Base-by-base conservation (phyloP, 495 filamentous ascomycete genomes). In the Cenococcum geophilum region DNA sequence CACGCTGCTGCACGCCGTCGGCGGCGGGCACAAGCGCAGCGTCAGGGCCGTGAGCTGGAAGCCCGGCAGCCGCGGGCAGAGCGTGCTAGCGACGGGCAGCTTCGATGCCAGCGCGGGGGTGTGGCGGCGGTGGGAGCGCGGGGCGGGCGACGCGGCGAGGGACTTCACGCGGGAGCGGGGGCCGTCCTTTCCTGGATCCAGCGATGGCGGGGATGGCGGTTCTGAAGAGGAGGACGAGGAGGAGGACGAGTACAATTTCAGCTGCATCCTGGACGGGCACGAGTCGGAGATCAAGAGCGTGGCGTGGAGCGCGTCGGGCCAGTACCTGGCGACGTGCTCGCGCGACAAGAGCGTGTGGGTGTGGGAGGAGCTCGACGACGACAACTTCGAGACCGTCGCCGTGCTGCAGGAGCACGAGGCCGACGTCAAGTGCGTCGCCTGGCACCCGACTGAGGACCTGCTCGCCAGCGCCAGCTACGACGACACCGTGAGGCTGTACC, bases 281-380 rank as follows among this genome's bases (percentile, higher is more conserved):
- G 92, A 97, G 51, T 89, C 86, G 57, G 93, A 98, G 72, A 86
- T 98, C 67, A 98, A 98, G 71, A 82, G 79, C 25, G 82, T 96
- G 1, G 81, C 87, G 14, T 98, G 89, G 82, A 87, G 83, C 1
- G 81, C 90, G 0, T 86, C 84, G 0, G 90, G 91, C 0, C 85
- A 87, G 72, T 82, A 87, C 58, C 82, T 98, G 4, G 93, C 93
- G 5, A 96, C 92, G 0, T 97, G 91, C 70, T 86, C 83, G 22
- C 80, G 93, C 11, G 93, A 98, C 73, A 97, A 97, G 76, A 86
- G 83, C 22, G 89, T 98, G n/a, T 98, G 93, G 93, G 87, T 98
- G 53, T 98, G 93, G 93, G 93, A 98, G 73, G 92, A 96, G 70
- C 80, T 97, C 3, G 88, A 83, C 6, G 91, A 92, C 27, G 92